phyloP scores from a whole-genome alignment of 305 asterid genomes.

The Euphrasia arctica region DNA sequence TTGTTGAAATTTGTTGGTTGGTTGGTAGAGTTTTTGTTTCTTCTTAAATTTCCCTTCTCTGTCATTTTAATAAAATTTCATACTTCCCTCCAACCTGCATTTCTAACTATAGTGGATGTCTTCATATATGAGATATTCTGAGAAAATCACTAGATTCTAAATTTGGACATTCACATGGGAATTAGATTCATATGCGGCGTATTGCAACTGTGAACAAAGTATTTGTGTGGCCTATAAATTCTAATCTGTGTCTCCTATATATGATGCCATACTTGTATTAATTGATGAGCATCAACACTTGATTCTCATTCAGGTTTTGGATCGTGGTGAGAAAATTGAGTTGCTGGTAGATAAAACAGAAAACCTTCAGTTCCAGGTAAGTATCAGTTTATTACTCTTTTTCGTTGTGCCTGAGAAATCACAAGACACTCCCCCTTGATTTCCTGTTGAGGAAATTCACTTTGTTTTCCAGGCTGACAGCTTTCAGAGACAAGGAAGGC shows the following conservation, averaged over 20 bases:
- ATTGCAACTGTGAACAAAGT: too few species aligned
- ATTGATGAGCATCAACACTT: neutral
- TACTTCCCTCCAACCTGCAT: neutral
- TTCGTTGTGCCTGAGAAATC: constrained; percentile 5
- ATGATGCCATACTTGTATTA: neutral
- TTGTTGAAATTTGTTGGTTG: neutral
- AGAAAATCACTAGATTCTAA: too few species aligned
- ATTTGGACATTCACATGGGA: neutral
- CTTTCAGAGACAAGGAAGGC: constrained; percentile 98
- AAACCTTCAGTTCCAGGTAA: constrained; percentile 97
- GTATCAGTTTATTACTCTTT: neutral
- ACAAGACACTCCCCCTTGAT: neutral
- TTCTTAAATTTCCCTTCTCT: neutral
- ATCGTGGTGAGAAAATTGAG: constrained; percentile 97
- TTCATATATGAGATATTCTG: neutral
- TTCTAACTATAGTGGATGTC: neutral
- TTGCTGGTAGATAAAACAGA: constrained; percentile 93
- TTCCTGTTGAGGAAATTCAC: neutral
- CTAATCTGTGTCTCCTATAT: neutral
- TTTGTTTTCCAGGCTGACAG: constrained; percentile 77
- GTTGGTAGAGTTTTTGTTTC: neutral
- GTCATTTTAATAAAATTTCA: neutral
- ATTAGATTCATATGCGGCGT: too few species aligned
- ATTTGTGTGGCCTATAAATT: neutral
- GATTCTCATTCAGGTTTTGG: constrained; percentile 68